Conservation (phyloP, 78 protist species). For the Planoprotostelium fungivorum region DNA sequence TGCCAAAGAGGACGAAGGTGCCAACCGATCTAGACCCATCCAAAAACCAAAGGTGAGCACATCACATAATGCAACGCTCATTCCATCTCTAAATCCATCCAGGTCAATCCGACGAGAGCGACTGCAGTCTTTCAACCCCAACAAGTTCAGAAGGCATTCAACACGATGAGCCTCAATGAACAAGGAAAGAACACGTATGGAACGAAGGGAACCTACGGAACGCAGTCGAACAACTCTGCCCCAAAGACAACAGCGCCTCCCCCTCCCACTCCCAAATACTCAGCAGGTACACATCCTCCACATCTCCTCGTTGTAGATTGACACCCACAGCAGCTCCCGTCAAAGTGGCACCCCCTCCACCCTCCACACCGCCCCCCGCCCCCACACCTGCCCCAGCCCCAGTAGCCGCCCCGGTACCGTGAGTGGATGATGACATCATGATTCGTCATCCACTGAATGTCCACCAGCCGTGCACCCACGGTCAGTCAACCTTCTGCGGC, state of each 20-base stretch:
- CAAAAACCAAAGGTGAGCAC: background rate
- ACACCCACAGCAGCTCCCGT: background rate
- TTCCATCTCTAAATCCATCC: background rate
- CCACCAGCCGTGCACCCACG: background rate
- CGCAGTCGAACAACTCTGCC: background rate
- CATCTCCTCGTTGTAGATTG: background rate
- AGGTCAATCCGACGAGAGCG: background rate
- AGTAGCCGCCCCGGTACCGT: background rate
- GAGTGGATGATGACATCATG: background rate
- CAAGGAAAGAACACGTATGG: no score
- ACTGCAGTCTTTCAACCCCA: background rate
- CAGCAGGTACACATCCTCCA: background rate
- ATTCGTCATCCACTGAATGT: background rate
- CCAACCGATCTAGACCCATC: background rate
- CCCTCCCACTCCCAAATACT: background rate
- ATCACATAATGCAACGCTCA: background rate
- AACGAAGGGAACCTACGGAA: background rate
- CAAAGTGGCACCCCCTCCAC: background rate
- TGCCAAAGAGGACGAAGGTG: background rate
- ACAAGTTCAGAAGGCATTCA: background rate
- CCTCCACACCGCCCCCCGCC: slow-evolving; percentile 18
- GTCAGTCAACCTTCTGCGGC: background rate
- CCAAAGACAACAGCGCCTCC: background rate
- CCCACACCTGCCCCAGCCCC: slow-evolving; percentile 6
- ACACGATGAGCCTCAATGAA: background rate